Percentiles rank a stretch among this genome's conserved stretches.
Conservation (phyloP, 345 rosid genomes). For the Syzygium aromaticum region DNA sequence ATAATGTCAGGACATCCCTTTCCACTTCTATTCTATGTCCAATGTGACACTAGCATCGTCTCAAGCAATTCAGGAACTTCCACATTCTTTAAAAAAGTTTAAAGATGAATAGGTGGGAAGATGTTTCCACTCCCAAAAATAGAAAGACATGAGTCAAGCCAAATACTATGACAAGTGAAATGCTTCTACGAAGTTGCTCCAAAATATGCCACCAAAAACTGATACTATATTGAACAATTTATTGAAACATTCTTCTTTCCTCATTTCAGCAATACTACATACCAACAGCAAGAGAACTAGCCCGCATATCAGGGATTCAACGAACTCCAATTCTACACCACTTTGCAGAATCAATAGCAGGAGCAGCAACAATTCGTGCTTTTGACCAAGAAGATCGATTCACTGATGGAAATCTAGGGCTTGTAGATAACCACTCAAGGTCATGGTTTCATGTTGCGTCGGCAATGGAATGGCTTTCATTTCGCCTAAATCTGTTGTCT, state of each 20-base stretch:
- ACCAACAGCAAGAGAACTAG: constrained; percentile 89
- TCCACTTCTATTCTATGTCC: neutral
- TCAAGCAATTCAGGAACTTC: neutral
- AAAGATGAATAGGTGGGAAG: neutral
- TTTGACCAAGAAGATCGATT: constrained; percentile 73
- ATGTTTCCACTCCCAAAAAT: neutral
- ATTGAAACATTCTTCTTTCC: neutral
- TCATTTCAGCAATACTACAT: constrained; percentile 67
- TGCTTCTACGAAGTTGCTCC: neutral
- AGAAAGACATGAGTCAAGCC: neutral
- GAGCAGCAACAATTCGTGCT: constrained; percentile 84
- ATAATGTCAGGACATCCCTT: neutral
- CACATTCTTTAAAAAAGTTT: neutral
- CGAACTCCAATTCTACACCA: constrained; percentile 92
- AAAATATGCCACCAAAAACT: neutral
- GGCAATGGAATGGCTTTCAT: constrained; percentile 98
- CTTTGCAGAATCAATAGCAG: constrained; percentile 87
- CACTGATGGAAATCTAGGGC: constrained; percentile 47
- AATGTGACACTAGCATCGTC: neutral
- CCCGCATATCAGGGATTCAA: constrained; percentile 79
- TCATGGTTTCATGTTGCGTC: constrained; percentile 86
- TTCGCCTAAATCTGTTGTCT: constrained; percentile 75
- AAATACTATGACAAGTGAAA: neutral
- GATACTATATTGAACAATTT: neutral
- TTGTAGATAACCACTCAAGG: constrained; percentile 71